Percentiles rank a stretch among this genome's conserved stretches.
These are phyloP conservation scores for Saccharomyces mikatae DNA, from an alignment of 805 yeast genomes.

Conservation along the genomic window DNA sequence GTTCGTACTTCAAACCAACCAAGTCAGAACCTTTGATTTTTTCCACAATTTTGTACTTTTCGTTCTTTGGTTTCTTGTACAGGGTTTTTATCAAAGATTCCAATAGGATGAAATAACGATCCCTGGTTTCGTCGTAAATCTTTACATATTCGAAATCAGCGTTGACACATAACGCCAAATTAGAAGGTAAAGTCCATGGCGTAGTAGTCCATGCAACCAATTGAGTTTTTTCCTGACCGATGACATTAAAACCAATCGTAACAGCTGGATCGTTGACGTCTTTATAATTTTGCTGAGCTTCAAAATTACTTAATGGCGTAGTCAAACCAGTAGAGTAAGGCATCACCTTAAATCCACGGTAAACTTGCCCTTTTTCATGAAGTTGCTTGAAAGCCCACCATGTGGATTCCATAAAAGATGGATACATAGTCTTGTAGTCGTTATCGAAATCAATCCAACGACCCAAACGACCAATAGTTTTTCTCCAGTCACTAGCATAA, in stretches of 20 bases:
- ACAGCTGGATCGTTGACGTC: constrained; percentile 96
- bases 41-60: constrained; percentile 76
- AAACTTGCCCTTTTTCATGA: constrained; percentile 77
- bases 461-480: constrained; percentile 87
- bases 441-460: constrained; percentile 99
- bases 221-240: constrained; percentile 71
- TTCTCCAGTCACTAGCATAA: constrained; percentile 91
- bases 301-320: constrained; percentile 93
- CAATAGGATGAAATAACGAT: constrained; percentile 70
- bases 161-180: constrained; percentile 84
- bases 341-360: constrained; percentile 95
- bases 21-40: constrained; percentile 72
- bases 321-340: constrained; percentile 97
- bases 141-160: constrained; percentile 87
- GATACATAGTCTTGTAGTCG: constrained; percentile 94
- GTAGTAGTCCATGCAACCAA: constrained; percentile 99
- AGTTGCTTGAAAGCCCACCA: constrained; percentile 98
- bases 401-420: constrained; percentile 92
- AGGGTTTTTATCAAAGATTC: constrained; percentile 76
- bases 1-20: constrained; percentile 71
- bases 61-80: constrained; percentile 91
- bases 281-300: constrained; percentile 96
- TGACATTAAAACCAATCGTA: constrained; percentile 77
- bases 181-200: constrained; percentile 98
- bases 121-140: constrained; percentile 81